Conservation (phyloP, 2,329 filamentous ascomycete genomes). For the Ceratocystis alfenasii region DNA sequence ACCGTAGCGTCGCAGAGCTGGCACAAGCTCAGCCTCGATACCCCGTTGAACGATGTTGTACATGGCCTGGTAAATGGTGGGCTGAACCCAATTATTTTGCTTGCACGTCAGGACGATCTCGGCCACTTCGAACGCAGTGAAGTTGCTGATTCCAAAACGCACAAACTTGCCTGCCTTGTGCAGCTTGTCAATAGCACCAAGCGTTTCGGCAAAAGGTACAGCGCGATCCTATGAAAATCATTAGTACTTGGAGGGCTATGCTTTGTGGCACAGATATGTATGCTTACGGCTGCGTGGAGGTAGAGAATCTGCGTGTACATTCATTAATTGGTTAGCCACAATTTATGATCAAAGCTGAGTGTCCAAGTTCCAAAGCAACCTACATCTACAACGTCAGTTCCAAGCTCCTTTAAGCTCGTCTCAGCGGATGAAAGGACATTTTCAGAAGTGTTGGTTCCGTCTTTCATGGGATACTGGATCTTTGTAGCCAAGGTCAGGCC, state of each 20-base stretch:
- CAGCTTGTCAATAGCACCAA: slow-evolving; percentile 64
- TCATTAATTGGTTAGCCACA: background rate
- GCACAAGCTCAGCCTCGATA: slow-evolving; percentile 63
- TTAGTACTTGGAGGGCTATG: slow-evolving; percentile 26
- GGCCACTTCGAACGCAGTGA: slow-evolving; percentile 75
- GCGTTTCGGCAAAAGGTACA: slow-evolving; percentile 66
- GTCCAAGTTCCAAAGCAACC: slow-evolving; percentile 25
- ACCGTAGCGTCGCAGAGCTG: slow-evolving; percentile 61
- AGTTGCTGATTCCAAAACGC: slow-evolving; percentile 69
- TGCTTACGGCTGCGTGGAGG: slow-evolving; percentile 50
- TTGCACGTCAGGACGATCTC: slow-evolving; percentile 72
- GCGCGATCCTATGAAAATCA: slow-evolving; percentile 39
- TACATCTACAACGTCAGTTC: slow-evolving; percentile 59
- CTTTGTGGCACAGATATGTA: background rate
- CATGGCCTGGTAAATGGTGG: slow-evolving; percentile 79
- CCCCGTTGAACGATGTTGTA: slow-evolving; percentile 69
- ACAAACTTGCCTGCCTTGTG: slow-evolving; percentile 82
- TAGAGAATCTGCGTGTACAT: slow-evolving; percentile 48
- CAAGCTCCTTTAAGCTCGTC: slow-evolving; percentile 57
- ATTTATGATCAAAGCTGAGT: background rate
- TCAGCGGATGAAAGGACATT: slow-evolving; percentile 55
- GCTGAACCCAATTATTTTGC: slow-evolving; percentile 68
- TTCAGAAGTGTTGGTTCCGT: slow-evolving; percentile 50
- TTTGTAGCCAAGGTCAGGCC: slow-evolving; percentile 72
- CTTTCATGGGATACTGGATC: slow-evolving; percentile 47